A percentile compares a stretch with the other conserved stretches of the same genome.
phyloP scores from a whole-genome alignment of 2,329 filamentous ascomycete species.

The Cladophialophora yegresii region DNA sequence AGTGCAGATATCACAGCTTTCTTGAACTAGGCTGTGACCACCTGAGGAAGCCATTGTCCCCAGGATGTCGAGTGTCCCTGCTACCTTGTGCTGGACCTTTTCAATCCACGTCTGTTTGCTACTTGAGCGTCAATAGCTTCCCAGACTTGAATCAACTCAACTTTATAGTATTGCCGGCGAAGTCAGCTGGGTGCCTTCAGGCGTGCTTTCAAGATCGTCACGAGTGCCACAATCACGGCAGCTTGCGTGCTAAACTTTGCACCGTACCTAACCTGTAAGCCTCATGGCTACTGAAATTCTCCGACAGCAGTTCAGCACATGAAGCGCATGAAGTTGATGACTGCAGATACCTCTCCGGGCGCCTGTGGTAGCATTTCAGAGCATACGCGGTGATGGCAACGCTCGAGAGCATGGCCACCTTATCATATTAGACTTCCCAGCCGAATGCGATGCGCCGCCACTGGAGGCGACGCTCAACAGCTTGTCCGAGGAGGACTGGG shows the following conservation, averaged over 20 bases:
- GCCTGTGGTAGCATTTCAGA: constrained; percentile 57
- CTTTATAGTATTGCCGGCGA: too few relatives aligned
- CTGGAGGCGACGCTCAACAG: constrained; percentile 53
- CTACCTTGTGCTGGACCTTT: not conserved
- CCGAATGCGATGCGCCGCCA: constrained; percentile 52
- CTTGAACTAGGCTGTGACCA: not conserved
- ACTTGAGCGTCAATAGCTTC: not conserved
- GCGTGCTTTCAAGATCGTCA: too few relatives aligned
- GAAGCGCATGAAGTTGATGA: constrained; percentile 54
- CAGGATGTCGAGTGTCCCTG: not conserved
- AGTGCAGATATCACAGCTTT: too few relatives aligned
- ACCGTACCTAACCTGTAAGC: constrained; percentile 45
- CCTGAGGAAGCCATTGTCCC: not conserved
- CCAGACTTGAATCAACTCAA: too few relatives aligned
- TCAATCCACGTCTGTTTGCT: not conserved
- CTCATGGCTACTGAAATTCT: constrained; percentile 57
- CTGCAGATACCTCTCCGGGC: constrained; percentile 55
- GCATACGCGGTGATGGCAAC: constrained; percentile 55
- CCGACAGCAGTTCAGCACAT: constrained; percentile 49
- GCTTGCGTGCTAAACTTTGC: constrained; percentile 53
- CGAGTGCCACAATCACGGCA: constrained; percentile 42
- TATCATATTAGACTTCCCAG: constrained; percentile 56
- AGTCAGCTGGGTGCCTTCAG: too few relatives aligned
- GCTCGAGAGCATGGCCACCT: constrained; percentile 36
- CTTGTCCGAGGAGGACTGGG: constrained; percentile 56